These are phyloP conservation scores for Barnettozyma vustinii DNA, from an alignment of 805 yeast species.

Conservation along the genomic window DNA sequence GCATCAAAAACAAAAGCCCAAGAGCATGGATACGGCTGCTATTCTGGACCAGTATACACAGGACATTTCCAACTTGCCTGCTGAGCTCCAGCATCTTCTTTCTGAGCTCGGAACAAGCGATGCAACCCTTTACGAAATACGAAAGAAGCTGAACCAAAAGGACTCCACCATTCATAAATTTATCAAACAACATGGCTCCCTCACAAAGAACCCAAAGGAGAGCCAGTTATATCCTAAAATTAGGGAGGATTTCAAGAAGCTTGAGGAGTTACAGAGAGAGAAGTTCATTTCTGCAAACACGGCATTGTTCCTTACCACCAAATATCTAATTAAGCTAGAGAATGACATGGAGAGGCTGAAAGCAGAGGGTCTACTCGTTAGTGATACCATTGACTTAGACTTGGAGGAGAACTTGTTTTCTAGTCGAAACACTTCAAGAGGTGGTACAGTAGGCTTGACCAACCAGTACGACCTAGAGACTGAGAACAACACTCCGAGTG, in stretches of 20 bases:
- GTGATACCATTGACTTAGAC: constrained; percentile 34
- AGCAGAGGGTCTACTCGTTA: constrained; percentile 69
- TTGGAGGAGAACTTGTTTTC: constrained; percentile 31
- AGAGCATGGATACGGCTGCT: constrained; percentile 78
- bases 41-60: constrained; percentile 66
- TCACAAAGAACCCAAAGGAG: constrained; percentile 79
- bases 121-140: constrained; percentile 53
- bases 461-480: not conserved
- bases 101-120: constrained; percentile 77
- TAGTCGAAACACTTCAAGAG: constrained; percentile 27
- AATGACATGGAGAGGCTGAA: constrained; percentile 72
- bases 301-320: constrained; percentile 69
- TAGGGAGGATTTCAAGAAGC: constrained; percentile 57
- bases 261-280: constrained; percentile 63
- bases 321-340: constrained; percentile 69
- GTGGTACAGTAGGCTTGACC: constrained; percentile 18
- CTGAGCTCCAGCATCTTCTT: constrained; percentile 74
- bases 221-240: constrained; percentile 58
- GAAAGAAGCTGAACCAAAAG: constrained; percentile 59
- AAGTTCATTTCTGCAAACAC: constrained; percentile 79
- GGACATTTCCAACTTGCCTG: constrained; percentile 77
- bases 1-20: not conserved
- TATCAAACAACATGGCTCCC: constrained; percentile 77
- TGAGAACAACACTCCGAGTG: not conserved
- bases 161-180: constrained; percentile 81